Percentiles rank a stretch among this genome's conserved stretches.
These are phyloP conservation scores for Lactarius indigo DNA, from an alignment of 768 basidiomycete species.

Conservation along the genomic window DNA sequence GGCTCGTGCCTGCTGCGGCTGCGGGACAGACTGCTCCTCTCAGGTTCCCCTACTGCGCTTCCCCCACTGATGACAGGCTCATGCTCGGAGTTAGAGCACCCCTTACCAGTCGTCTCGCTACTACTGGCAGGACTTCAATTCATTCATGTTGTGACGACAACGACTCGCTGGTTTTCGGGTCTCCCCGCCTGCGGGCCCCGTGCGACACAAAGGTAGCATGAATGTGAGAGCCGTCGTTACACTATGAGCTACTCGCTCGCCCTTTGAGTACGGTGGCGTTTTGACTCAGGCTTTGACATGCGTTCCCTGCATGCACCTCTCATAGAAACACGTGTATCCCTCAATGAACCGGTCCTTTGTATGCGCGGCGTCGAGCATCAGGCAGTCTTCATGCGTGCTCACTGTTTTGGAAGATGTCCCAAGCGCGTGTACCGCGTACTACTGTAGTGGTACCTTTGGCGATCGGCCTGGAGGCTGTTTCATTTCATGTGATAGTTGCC, in stretches of 20 bases:
- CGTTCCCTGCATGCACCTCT: conserved; percentile 14
- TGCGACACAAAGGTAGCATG: neutral
- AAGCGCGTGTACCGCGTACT: neutral
- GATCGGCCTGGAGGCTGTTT: neutral
- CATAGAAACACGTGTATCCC: conserved; percentile 19
- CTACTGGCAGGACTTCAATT: neutral
- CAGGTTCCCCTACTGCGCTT: neutral
- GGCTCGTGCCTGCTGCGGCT: conserved; percentile 9
- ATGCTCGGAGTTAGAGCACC: neutral
- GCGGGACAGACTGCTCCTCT: neutral
- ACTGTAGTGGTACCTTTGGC: neutral
- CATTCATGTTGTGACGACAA: neutral
- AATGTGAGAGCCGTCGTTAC: neutral
- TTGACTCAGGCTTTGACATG: neutral
- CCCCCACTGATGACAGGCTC: neutral
- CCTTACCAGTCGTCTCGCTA: too few relatives aligned
- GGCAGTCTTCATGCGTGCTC: conserved; percentile 1
- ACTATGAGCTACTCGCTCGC: neutral
- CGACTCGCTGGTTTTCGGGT: neutral
- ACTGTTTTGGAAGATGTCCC: conserved; percentile 1
- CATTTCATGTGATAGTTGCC: conserved; percentile 20
- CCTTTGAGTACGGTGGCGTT: neutral
- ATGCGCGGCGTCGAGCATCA: conserved; percentile 4
- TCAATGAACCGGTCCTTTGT: conserved; percentile 8
- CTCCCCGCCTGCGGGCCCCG: too few relatives aligned